A percentile compares a stretch with the other conserved stretches of the same genome.
These are phyloP conservation scores for Diaporthe vaccinii DNA, from an alignment of 2,329 filamentous ascomycete species.

Conservation along the genomic window DNA sequence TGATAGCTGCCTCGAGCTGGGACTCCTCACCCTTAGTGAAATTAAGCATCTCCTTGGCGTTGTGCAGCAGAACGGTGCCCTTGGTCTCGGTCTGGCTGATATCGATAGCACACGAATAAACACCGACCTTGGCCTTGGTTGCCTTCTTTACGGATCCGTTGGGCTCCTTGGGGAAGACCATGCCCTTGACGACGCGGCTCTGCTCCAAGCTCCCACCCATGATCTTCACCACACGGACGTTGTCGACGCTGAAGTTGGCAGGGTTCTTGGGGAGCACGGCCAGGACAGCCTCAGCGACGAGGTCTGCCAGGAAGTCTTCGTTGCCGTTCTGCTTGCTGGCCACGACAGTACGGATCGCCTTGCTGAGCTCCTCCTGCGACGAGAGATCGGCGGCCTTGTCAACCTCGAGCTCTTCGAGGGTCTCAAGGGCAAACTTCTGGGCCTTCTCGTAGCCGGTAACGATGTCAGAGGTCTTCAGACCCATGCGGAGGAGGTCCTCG, in stretches of 20 bases:
- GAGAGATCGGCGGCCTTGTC: constrained; percentile 91
- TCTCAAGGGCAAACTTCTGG: constrained; percentile 86
- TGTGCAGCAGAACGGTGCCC: constrained; percentile 96
- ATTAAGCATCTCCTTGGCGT: constrained; percentile 98
- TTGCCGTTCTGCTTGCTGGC: constrained; percentile 96
- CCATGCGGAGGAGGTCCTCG: constrained; percentile 95
- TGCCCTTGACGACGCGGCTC: constrained; percentile 94
- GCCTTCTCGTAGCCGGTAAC: constrained; percentile 96
- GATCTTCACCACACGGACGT: constrained; percentile 98
- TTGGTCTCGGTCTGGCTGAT: constrained; percentile 98
- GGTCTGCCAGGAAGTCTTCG: constrained; percentile 87
- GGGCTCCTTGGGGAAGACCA: constrained; percentile 98
- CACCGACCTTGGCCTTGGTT: constrained; percentile 92
- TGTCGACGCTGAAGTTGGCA: constrained; percentile 97
- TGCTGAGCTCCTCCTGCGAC: constrained; percentile 86
- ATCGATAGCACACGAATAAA: constrained; percentile 97
- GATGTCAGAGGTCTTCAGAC: constrained; percentile 98
- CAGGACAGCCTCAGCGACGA: constrained; percentile 88
- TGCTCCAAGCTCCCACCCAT: constrained; percentile 98
- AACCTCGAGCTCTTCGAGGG: constrained; percentile 88
- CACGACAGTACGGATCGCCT: constrained; percentile 95
- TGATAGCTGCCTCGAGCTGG: constrained; percentile 91
- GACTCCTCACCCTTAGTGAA: constrained; percentile 97
- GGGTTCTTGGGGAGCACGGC: constrained; percentile 96
- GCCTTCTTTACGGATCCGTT: constrained; percentile 93